Conservation (phyloP, 2,329 filamentous ascomycete species). For the Fusarium devonianum region DNA sequence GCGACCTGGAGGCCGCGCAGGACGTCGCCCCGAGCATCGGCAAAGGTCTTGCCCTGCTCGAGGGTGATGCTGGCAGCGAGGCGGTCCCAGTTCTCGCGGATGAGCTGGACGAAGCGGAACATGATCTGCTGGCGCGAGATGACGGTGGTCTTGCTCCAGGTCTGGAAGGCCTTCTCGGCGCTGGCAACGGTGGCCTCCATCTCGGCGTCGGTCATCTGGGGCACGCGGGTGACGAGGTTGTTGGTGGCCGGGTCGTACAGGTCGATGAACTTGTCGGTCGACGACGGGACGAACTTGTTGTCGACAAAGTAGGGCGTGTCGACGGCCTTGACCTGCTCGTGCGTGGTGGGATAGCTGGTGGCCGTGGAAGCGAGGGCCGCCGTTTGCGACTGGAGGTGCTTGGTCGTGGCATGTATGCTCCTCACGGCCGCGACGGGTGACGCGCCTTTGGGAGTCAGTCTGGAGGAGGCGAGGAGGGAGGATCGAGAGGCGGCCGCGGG, state of each 20-base stretch:
- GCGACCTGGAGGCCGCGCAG: constrained; percentile 84
- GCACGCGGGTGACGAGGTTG: constrained; percentile 83
- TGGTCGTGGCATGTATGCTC: constrained; percentile 64
- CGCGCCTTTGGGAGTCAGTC: constrained; percentile 47
- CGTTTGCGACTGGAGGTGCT: constrained; percentile 59
- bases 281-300: constrained; percentile 77
- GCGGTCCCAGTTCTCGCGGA: constrained; percentile 85
- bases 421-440: constrained; percentile 54
- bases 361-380: constrained; percentile 62
- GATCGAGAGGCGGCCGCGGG: constrained; percentile 37
- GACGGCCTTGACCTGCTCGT: constrained; percentile 73
- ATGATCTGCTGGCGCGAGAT: constrained; percentile 82
- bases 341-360: constrained; percentile 71
- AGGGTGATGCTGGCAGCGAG: constrained; percentile 85
- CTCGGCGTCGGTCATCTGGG: constrained; percentile 81
- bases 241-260: constrained; percentile 85
- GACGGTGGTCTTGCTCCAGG: constrained; percentile 76
- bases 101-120: constrained; percentile 83
- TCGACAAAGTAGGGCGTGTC: constrained; percentile 83
- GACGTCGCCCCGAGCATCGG: constrained; percentile 82
- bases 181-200: constrained; percentile 77
- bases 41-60: constrained; percentile 89
- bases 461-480: constrained; percentile 44
- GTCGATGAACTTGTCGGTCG: constrained; percentile 76
- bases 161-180: constrained; percentile 76